Conservation (phyloP, 1,284 basidiomycete species). For the Prillingera fragicola region DNA sequence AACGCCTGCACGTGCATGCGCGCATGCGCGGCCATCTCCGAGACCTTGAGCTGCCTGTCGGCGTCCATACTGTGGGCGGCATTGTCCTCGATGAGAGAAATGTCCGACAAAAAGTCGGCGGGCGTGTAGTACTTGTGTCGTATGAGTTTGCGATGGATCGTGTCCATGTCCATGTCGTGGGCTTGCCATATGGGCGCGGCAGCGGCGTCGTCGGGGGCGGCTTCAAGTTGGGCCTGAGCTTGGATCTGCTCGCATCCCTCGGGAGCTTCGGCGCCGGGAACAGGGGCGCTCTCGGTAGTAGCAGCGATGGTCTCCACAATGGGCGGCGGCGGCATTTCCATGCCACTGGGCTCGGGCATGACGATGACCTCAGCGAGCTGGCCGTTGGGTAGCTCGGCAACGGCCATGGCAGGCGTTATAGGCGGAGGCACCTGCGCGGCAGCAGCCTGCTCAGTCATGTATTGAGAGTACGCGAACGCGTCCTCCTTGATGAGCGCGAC, state of each 20-base stretch:
- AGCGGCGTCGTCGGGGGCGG: not conserved
- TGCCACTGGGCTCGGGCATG: not conserved
- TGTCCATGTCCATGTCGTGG: conserved; percentile 83
- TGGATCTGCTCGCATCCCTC: no score
- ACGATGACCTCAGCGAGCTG: not conserved
- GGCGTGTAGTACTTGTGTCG: conserved; percentile 82
- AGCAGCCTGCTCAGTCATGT: conserved; percentile 21
- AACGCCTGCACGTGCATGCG: conserved; percentile 79
- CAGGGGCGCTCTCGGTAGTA: not conserved
- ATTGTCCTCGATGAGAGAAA: conserved; percentile 84
- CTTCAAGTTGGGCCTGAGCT: conserved; percentile 1
- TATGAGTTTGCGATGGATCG: conserved; percentile 81
- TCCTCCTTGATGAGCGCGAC: conserved; percentile 63
- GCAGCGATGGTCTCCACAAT: not conserved
- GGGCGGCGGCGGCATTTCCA: not conserved
- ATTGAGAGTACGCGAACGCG: conserved; percentile 16
- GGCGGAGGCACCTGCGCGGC: not conserved
- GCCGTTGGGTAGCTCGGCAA: conserved; percentile 2
- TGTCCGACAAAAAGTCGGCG: conserved; percentile 78
- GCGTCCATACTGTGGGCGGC: conserved; percentile 65
- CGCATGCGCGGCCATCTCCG: conserved; percentile 82
- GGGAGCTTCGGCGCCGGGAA: no score
- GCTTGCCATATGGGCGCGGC: conserved; percentile 27
- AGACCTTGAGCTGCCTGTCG: conserved; percentile 73
- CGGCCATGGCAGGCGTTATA: not conserved